Evolutionary conservation across 805 yeast genomes (phyloP).

Genomic region (Tetrapisispora nanseiensis): DNA sequence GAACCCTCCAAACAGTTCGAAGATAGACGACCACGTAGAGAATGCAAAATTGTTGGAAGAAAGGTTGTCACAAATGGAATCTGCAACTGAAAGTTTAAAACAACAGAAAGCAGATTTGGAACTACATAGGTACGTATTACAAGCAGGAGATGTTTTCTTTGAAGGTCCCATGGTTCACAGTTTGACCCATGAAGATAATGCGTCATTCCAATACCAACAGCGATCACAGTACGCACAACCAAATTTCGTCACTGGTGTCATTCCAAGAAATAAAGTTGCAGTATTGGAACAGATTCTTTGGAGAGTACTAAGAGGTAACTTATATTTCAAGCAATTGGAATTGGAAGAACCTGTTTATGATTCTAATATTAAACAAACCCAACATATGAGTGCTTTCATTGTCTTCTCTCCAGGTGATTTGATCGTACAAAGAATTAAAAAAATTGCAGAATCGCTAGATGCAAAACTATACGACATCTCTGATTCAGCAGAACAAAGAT

Average conservation of each 20-base stretch:
- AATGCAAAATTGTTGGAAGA: constrained; percentile 61
- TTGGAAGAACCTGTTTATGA: constrained; percentile 49
- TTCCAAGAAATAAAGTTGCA: constrained; percentile 47
- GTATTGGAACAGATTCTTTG: constrained; percentile 61
- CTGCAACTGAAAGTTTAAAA: constrained; percentile 55
- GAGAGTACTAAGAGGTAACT: constrained; percentile 67
- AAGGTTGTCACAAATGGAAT: constrained; percentile 61
- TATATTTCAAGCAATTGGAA: constrained; percentile 50
- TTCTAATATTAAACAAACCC: constrained; percentile 37
- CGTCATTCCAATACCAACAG: constrained; percentile 3
- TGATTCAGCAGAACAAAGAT: constrained; percentile 30
- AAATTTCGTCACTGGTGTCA: constrained; percentile 56
- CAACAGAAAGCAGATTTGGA: constrained; percentile 45
- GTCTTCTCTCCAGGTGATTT: constrained; percentile 63
- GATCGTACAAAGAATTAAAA: constrained; percentile 47
- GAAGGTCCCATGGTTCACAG: constrained; percentile 10
- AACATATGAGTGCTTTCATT: constrained; percentile 52
- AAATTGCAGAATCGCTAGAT: constrained; percentile 61
- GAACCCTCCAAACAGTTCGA: constrained; percentile 38
- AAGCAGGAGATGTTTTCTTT: constrained; percentile 42
- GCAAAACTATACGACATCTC: constrained; percentile 52
- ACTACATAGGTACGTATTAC: constrained; percentile 48
- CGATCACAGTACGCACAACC: constrained; percentile 1
- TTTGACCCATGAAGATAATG: constrained; percentile 2
- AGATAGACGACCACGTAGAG: constrained; percentile 60